Evolutionary conservation across 257 asterid genomes (phyloP).

Genomic region (Solanum medicagineum): DNA sequence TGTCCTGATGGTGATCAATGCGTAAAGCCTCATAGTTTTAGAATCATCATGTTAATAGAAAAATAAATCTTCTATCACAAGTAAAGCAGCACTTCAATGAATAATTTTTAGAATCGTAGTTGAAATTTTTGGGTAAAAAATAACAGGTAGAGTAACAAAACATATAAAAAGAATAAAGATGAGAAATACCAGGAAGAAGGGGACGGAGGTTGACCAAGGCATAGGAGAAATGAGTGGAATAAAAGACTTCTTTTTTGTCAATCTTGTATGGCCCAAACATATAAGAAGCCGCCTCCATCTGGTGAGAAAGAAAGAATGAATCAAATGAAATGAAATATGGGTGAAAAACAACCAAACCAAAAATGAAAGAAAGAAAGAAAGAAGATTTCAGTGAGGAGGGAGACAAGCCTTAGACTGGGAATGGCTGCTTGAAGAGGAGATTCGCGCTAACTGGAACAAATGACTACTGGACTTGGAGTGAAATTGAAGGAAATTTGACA

Average conservation of each 20-base stretch:
- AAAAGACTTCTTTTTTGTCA: slow-evolving; percentile 54
- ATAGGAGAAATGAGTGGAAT: slow-evolving; percentile 54
- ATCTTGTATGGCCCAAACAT: slow-evolving; percentile 69
- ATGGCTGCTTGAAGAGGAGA: background rate
- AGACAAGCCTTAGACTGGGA: background rate
- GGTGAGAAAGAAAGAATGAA: background rate
- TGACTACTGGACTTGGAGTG: background rate
- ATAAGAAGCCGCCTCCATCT: slow-evolving; percentile 53
- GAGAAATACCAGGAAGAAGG: slow-evolving; percentile 56
- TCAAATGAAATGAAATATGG: background rate
- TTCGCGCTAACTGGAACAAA: background rate
- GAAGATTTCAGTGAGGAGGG: background rate
- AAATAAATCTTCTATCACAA: background rate
- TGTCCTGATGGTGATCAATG: background rate
- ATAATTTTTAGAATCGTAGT: background rate
- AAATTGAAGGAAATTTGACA: background rate
- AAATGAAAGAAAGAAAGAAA: too few relatives aligned
- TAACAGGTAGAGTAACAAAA: background rate
- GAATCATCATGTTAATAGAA: background rate
- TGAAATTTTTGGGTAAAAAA: background rate
- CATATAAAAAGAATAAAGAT: background rate
- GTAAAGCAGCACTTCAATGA: background rate
- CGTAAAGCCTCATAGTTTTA: background rate
- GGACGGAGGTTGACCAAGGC: slow-evolving; percentile 43
- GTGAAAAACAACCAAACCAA: too few relatives aligned